Evolutionary conservation across 2,329 filamentous ascomycete genomes (phyloP).

Genomic region (Scytalidium sp.): DNA sequence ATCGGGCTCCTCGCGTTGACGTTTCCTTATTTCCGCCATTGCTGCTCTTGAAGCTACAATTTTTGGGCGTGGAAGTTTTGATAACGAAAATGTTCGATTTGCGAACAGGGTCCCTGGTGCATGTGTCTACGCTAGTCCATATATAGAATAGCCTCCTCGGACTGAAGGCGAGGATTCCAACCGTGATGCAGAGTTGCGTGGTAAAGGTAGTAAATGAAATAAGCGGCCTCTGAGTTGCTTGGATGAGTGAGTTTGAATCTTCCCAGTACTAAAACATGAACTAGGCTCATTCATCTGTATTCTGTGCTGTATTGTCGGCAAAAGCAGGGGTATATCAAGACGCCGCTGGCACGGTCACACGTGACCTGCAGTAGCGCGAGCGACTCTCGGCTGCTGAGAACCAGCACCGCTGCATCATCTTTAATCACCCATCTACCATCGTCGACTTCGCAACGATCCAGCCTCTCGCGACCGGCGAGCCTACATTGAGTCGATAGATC

Average conservation of each 20-base stretch:
- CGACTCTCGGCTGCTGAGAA: background rate
- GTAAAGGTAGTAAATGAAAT: too few relatives aligned
- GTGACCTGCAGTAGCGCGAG: background rate
- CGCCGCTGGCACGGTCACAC: background rate
- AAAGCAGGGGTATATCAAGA: background rate
- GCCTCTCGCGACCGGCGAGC: background rate
- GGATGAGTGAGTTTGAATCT: too few relatives aligned
- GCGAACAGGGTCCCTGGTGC: background rate
- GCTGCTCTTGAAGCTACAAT: background rate
- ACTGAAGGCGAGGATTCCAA: background rate
- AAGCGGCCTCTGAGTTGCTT: too few relatives aligned
- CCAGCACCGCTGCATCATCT: background rate
- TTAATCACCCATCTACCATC: background rate
- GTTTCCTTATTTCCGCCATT: constrained; percentile 17
- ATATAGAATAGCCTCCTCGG: background rate
- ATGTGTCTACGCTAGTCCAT: background rate
- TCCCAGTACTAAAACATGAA: too few relatives aligned
- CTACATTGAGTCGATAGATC: background rate
- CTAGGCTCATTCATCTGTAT: background rate
- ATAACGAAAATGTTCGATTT: background rate
- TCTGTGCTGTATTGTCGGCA: background rate
- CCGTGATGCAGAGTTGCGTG: too few relatives aligned
- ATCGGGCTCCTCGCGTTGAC: constrained; percentile 23
- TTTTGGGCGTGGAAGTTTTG: background rate
- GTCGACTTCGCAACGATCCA: background rate